phyloP scores from a whole-genome alignment of 1,284 basidiomycete species.

The Sporisorium exsertum region DNA sequence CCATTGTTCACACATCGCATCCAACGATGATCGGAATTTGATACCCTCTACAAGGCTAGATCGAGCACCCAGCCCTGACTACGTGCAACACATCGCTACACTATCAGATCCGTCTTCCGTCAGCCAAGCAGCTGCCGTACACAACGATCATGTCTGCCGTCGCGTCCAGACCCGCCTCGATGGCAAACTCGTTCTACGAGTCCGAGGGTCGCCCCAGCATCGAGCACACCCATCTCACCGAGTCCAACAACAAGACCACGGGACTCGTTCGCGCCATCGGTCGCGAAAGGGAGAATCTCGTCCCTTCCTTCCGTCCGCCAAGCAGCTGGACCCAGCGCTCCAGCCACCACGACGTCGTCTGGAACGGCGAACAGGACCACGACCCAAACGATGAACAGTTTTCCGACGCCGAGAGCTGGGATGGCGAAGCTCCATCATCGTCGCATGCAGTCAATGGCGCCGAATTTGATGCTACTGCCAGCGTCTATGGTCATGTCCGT shows the following conservation, averaged over 20 bases:
- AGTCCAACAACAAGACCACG: conserved; percentile 28
- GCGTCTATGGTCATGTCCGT: conserved; percentile 49
- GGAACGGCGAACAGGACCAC: conserved; percentile 35
- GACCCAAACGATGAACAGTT: conserved; percentile 50
- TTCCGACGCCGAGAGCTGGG: conserved; percentile 58
- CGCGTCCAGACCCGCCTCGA: conserved; percentile 28
- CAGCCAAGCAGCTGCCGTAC: not conserved
- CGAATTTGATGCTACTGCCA: conserved; percentile 25
- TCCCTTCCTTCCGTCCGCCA: conserved; percentile 46
- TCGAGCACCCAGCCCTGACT: not conserved
- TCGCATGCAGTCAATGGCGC: conserved; percentile 23
- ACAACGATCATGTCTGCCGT: conserved; percentile 31
- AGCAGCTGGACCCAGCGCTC: conserved; percentile 44
- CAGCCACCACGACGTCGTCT: conserved; percentile 52
- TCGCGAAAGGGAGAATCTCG: conserved; percentile 24
- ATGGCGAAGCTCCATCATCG: conserved; percentile 33
- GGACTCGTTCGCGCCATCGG: conserved; percentile 49
- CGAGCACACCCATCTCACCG: conserved; percentile 9
- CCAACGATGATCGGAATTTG: not conserved
- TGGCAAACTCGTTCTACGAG: conserved; percentile 47
- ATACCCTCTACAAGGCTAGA: not conserved
- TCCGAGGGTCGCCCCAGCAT: conserved; percentile 40
- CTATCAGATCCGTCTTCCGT: not conserved
- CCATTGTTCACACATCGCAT: not conserved
- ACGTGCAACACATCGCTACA: not conserved